These are phyloP conservation scores for Geotrichum cucujoidarum DNA, from an alignment of 1,139 yeast species.

Conservation along the genomic window DNA sequence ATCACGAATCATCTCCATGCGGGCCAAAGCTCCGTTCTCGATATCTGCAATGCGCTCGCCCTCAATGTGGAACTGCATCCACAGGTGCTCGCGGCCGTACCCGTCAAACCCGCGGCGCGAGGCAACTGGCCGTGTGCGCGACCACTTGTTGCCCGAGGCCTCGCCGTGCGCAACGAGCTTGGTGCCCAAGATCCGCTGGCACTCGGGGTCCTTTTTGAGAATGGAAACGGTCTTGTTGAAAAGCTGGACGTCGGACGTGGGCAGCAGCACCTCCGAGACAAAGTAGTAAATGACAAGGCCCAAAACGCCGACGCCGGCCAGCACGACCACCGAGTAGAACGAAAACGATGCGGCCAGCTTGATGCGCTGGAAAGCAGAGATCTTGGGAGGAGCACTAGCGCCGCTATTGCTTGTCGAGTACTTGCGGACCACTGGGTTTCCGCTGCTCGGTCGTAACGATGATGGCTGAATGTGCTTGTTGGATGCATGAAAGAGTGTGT, in stretches of 20 bases:
- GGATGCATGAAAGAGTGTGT: not conserved
- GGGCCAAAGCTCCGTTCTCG: constrained; percentile 19
- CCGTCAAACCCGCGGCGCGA: constrained; percentile 47
- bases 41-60: constrained; percentile 49
- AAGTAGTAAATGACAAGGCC: constrained; percentile 71
- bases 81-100: constrained; percentile 72
- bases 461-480: not conserved
- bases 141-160: constrained; percentile 64
- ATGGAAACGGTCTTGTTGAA: constrained; percentile 80
- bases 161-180: constrained; percentile 84
- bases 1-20: constrained; percentile 20
- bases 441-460: not conserved
- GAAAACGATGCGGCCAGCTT: constrained; percentile 48
- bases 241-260: constrained; percentile 86
- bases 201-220: constrained; percentile 61
- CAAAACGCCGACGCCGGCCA: constrained; percentile 53
- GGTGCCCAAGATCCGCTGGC: constrained; percentile 53
- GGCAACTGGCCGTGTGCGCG: constrained; percentile 76
- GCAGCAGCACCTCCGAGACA: constrained; percentile 71
- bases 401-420: constrained; percentile 1
- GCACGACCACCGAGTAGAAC: constrained; percentile 47
- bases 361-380: constrained; percentile 7
- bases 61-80: constrained; percentile 84
- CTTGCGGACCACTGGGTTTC: not conserved
- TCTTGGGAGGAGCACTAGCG: constrained; percentile 5